phyloP scores from a whole-genome alignment of 257 asterid genomes.

The Penstemon newberryi region DNA sequence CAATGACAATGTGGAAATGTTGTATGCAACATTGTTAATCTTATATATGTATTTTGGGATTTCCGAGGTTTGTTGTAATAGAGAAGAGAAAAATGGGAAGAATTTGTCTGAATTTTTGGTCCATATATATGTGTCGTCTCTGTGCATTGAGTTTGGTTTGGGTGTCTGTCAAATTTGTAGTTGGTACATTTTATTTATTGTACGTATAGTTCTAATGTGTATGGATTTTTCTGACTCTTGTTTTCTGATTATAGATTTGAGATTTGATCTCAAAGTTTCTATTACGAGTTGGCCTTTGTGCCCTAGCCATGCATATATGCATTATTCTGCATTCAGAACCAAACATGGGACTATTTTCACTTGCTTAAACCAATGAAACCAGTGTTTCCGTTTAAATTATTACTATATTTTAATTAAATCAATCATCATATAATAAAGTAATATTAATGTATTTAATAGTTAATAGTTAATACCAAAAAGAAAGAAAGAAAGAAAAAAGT shows the following conservation, averaged over 20 bases:
- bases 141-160: conserved; percentile 13
- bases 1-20: conserved; percentile 23
- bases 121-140: conserved; percentile 16
- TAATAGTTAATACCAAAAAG: too few relatives aligned
- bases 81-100: conserved; percentile 22
- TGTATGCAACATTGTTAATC: conserved; percentile 19
- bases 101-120: conserved; percentile 15
- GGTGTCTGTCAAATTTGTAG: background rate
- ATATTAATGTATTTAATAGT: too few relatives aligned
- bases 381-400: too few relatives aligned
- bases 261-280: background rate
- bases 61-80: conserved; percentile 18
- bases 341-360: background rate
- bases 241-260: background rate
- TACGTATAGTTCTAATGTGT: conserved; percentile 14
- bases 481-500: too few relatives aligned
- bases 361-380: background rate
- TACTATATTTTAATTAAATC: too few relatives aligned
- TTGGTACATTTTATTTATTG: background rate
- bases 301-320: background rate
- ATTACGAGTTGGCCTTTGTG: background rate
- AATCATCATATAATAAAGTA: too few relatives aligned
- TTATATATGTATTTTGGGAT: conserved; percentile 23
- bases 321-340: too few relatives aligned
- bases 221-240: conserved; percentile 8